A percentile compares a stretch with the other conserved stretches of the same genome.
phyloP scores from a whole-genome alignment of 805 yeast species.

The Saturnispora sanitii region DNA sequence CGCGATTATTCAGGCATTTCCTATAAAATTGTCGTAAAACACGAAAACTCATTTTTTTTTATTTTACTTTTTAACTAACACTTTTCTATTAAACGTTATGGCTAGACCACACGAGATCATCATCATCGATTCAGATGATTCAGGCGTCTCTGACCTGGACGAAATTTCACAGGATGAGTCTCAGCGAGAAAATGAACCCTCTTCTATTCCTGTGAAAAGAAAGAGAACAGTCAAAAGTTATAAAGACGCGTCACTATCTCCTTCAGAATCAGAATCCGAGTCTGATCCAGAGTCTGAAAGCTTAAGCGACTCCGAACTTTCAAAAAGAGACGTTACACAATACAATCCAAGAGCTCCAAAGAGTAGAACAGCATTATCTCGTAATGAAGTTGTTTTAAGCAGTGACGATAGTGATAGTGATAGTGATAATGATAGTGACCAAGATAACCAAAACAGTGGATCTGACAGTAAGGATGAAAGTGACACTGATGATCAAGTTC shows the following conservation, averaged over 20 bases:
- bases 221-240: neutral
- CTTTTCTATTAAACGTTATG: neutral
- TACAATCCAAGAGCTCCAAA: neutral
- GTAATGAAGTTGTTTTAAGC: no score
- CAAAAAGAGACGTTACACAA: neutral
- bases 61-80: no score
- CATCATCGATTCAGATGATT: neutral
- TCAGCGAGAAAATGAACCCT: neutral
- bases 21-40: no score
- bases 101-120: neutral
- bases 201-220: neutral
- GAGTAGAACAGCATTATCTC: no score
- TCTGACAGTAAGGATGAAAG: neutral
- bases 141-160: neutral
- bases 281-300: neutral
- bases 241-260: neutral
- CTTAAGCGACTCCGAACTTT: no score
- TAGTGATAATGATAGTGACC: neutral
- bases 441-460: neutral
- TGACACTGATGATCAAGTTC: neutral
- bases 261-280: neutral
- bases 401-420: neutral
- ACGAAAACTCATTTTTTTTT: no score
- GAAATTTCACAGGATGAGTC: neutral
- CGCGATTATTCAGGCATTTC: no score